Conservation (phyloP, 2,329 filamentous ascomycete species). For the Pyrenophora tritici-repentis region DNA sequence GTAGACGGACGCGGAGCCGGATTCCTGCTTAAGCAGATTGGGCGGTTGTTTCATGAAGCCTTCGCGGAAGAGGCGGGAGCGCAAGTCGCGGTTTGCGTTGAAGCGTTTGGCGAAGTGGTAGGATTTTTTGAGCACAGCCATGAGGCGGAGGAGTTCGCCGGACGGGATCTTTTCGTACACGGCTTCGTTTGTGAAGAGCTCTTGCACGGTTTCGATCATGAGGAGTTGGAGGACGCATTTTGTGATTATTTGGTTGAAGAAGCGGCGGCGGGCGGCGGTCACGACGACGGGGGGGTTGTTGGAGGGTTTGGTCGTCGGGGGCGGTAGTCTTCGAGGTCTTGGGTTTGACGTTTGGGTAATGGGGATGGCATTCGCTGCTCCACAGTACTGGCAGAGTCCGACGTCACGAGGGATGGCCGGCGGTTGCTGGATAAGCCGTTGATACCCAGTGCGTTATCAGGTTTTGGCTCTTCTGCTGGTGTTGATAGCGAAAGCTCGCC, state of each 20-base stretch:
- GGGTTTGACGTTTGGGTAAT: conserved; percentile 43
- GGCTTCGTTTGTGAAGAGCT: conserved; percentile 95
- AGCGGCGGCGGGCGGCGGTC: conserved; percentile 86
- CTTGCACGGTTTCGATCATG: conserved; percentile 99
- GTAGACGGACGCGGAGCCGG: conserved; percentile 89
- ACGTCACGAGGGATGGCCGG: conserved; percentile 39
- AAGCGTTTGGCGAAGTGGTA: conserved; percentile 97
- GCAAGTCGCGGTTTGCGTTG: conserved; percentile 95
- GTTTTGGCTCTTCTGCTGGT: conserved; percentile 32
- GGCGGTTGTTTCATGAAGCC: conserved; percentile 99
- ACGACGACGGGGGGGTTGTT: conserved; percentile 91
- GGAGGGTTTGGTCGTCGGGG: conserved; percentile 68
- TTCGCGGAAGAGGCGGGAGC: conserved; percentile 92
- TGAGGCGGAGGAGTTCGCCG: conserved; percentile 83
- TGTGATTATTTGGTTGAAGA: conserved; percentile 99
- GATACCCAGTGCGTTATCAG: conserved; percentile 52
- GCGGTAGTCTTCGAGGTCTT: conserved; percentile 81
- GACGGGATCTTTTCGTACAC: conserved; percentile 95
- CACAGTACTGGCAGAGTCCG: conserved; percentile 29
- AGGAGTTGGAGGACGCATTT: conserved; percentile 96
- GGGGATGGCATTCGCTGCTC: conserved; percentile 41
- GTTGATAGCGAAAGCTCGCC: conserved; percentile 43
- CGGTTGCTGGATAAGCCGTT: conserved; percentile 46
- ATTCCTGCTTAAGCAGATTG: conserved; percentile 96
- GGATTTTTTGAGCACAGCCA: conserved; percentile 92